phyloP scores from a whole-genome alignment of 495 filamentous ascomycete genomes.

The Delitschia confertaspora region DNA sequence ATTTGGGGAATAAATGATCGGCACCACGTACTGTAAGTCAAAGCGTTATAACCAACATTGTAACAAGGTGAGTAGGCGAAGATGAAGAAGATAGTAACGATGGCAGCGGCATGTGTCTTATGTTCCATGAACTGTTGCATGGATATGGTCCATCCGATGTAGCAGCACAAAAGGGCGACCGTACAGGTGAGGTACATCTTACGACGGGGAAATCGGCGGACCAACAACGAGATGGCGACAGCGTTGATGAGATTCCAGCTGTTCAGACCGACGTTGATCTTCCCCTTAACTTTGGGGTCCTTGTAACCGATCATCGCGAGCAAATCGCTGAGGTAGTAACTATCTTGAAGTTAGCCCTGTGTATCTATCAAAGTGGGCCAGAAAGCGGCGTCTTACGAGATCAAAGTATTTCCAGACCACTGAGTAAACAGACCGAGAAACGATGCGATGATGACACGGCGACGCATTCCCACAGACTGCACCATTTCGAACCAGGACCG shows the following conservation, averaged over 20 bases:
- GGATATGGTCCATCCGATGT: conserved; percentile 52
- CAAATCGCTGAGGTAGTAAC: conserved; percentile 46
- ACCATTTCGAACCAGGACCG: conserved; percentile 49
- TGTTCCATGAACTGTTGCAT: conserved; percentile 46
- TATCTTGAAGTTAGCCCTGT: conserved; percentile 17
- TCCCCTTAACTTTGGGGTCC: conserved; percentile 43
- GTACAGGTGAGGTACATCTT: conserved; percentile 53
- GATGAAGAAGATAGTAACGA: conserved; percentile 52
- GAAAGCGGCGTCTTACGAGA: conserved; percentile 37
- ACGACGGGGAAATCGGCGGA: conserved; percentile 45
- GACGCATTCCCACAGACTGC: conserved; percentile 45
- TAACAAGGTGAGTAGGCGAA: conserved; percentile 57
- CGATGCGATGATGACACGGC: conserved; percentile 48
- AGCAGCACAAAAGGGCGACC: conserved; percentile 44
- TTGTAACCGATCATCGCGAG: conserved; percentile 44
- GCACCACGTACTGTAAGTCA: conserved; percentile 49
- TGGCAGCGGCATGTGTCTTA: conserved; percentile 38
- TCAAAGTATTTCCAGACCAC: conserved; percentile 57
- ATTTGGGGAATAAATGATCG: no score
- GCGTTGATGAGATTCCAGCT: conserved; percentile 50
- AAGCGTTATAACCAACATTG: conserved; percentile 60
- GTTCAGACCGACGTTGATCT: conserved; percentile 50
- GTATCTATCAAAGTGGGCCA: background rate
- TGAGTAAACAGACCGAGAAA: conserved; percentile 56
- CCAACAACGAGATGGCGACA: conserved; percentile 44